Conservation (phyloP, 495 filamentous ascomycete genomes). For the Trichoderma gamsii region DNA sequence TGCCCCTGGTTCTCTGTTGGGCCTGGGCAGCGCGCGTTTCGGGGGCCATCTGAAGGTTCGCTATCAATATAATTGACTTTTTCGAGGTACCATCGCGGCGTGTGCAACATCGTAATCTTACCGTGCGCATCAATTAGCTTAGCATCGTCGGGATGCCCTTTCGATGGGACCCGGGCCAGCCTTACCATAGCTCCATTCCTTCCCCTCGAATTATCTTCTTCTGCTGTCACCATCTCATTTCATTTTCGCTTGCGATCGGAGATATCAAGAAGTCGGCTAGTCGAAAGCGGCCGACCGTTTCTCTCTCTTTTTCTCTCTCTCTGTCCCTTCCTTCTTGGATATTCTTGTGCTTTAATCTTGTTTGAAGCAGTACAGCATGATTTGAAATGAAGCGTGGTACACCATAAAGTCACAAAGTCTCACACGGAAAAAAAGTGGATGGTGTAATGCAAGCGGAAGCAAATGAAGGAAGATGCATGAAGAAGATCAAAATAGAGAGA, state of each 20-base stretch:
- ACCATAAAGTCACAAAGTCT: too few relatives aligned
- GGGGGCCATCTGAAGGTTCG: neutral
- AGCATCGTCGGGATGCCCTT: neutral
- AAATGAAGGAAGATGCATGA: too few relatives aligned
- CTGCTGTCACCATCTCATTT: slow-evolving; percentile 1
- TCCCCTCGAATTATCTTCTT: neutral
- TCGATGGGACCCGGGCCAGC: neutral
- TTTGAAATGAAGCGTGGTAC: neutral
- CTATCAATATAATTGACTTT: neutral
- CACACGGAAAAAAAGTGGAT: too few relatives aligned
- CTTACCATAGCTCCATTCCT: neutral
- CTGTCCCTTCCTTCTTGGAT: too few relatives aligned
- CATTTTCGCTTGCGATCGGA: neutral
- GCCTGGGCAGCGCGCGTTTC: neutral
- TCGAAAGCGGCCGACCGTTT: neutral
- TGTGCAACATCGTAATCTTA: slow-evolving; percentile 5
- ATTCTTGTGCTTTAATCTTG: neutral
- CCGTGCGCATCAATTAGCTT: neutral
- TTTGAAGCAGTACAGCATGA: neutral
- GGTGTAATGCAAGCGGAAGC: too few relatives aligned
- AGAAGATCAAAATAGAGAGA: too few relatives aligned
- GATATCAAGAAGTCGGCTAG: neutral
- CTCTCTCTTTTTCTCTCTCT: too few relatives aligned
- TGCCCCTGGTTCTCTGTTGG: neutral
- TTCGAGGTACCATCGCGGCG: neutral